phyloP scores from a whole-genome alignment of 768 basidiomycete genomes.

The Leccinum longicurvipes region DNA sequence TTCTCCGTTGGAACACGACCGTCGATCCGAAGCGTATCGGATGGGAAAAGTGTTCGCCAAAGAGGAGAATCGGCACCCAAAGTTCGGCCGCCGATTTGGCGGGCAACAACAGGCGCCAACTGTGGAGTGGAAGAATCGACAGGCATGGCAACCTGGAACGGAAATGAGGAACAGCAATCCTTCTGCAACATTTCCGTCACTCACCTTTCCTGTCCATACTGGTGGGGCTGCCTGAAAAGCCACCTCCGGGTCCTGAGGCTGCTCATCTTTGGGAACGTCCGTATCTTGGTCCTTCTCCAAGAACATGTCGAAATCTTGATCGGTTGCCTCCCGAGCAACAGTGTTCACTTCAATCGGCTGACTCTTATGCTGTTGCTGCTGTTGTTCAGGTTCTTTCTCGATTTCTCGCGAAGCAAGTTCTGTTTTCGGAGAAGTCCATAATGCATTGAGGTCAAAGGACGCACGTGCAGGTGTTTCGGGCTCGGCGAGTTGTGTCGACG shows the following conservation, averaged over 20 bases:
- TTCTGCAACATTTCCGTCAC: slow-evolving; percentile 16
- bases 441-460: slow-evolving; percentile 69
- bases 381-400: slow-evolving; percentile 25
- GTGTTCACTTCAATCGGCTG: slow-evolving; percentile 43
- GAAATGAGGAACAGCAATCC: slow-evolving; percentile 12
- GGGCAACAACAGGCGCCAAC: slow-evolving; percentile 62
- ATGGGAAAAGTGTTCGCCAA: slow-evolving; percentile 78
- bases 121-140: slow-evolving; percentile 68
- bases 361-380: slow-evolving; percentile 36
- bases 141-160: slow-evolving; percentile 70
- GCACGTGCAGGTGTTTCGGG: slow-evolving; percentile 43
- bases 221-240: slow-evolving; percentile 53
- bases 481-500: slow-evolving; percentile 29
- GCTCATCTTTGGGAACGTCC: slow-evolving; percentile 21
- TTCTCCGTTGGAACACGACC: slow-evolving; percentile 79
- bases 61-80: slow-evolving; percentile 55
- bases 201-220: slow-evolving; percentile 77
- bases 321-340: slow-evolving; percentile 47
- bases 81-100: slow-evolving; percentile 74
- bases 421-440: slow-evolving; percentile 59
- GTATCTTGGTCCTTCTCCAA: slow-evolving; percentile 55
- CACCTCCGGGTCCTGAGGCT: slow-evolving; percentile 42
- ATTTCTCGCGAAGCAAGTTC: slow-evolving; percentile 22
- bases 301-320: slow-evolving; percentile 87
- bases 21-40: slow-evolving; percentile 68